phyloP scores from a whole-genome alignment of 352 stramenopile genomes.

The Phytophthora vignae region DNA sequence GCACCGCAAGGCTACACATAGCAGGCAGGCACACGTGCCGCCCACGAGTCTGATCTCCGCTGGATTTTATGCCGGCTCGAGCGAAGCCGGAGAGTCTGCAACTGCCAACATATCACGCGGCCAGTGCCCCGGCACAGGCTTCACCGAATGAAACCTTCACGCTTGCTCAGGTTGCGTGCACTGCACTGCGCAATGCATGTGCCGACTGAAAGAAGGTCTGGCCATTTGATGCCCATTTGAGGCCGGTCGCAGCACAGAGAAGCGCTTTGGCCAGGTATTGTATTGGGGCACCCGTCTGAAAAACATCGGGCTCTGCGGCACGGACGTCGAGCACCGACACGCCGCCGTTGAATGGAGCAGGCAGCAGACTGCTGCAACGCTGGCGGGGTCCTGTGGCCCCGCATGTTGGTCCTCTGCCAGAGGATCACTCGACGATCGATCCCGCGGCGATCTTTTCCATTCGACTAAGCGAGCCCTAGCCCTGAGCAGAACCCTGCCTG shows the following conservation, averaged over 20 bases:
- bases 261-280: background rate
- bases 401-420: background rate
- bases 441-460: slow-evolving; percentile 13
- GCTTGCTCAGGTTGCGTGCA: background rate
- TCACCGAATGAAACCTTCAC: background rate
- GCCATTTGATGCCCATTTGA: too few species aligned
- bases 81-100: slow-evolving; percentile 13
- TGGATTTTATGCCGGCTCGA: slow-evolving; percentile 35
- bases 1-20: background rate
- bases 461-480: slow-evolving; percentile 9
- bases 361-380: background rate
- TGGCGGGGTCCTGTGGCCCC: background rate
- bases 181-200: background rate
- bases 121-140: slow-evolving; percentile 2
- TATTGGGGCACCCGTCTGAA: background rate
- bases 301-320: background rate
- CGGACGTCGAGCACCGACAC: background rate
- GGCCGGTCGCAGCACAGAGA: background rate
- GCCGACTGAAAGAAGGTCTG: background rate
- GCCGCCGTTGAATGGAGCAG: background rate
- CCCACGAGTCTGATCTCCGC: slow-evolving; percentile 13
- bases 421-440: background rate
- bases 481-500: too few species aligned
- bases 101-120: slow-evolving; percentile 11
- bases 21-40: background rate